Percentiles rank a stretch among this genome's conserved stretches.
phyloP scores from a whole-genome alignment of 495 filamentous ascomycete species.

The Neurospora intermedia region DNA sequence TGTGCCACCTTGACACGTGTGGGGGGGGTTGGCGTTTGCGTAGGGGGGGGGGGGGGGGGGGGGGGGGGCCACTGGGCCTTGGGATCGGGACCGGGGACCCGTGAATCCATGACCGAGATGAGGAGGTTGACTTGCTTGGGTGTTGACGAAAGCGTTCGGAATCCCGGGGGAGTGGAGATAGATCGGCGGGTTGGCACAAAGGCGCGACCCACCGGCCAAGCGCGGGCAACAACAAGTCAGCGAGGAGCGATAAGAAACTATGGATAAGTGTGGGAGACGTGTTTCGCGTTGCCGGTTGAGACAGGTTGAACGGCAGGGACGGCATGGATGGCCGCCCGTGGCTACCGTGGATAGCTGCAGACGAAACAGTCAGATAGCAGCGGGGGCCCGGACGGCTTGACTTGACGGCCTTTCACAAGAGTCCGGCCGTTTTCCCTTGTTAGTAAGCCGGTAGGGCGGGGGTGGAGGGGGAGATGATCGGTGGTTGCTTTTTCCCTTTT shows the following conservation, averaged over 20 bases:
- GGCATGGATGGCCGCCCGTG: neutral
- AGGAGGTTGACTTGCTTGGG: neutral
- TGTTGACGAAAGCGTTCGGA: neutral
- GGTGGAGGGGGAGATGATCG: neutral
- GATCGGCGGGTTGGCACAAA: neutral
- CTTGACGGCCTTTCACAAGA: neutral
- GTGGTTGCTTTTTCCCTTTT: neutral
- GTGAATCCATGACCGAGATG: neutral
- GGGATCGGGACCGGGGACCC: neutral
- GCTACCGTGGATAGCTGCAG: neutral
- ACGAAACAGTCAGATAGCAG: neutral
- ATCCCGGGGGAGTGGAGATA: neutral
- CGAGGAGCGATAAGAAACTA: neutral
- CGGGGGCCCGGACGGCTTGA: neutral
- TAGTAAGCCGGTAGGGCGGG: neutral
- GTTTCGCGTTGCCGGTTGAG: neutral
- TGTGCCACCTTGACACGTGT: neutral
- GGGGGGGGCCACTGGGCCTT: neutral
- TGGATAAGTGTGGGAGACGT: neutral
- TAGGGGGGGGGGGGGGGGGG: neutral
- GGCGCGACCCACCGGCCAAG: neutral
- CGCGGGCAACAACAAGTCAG: neutral
- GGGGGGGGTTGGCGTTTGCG: neutral
- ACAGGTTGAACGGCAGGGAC: neutral
- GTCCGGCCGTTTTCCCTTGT: neutral